Conservation (phyloP, 129 eudicot genomes). For the Erigeron canadensis region DNA sequence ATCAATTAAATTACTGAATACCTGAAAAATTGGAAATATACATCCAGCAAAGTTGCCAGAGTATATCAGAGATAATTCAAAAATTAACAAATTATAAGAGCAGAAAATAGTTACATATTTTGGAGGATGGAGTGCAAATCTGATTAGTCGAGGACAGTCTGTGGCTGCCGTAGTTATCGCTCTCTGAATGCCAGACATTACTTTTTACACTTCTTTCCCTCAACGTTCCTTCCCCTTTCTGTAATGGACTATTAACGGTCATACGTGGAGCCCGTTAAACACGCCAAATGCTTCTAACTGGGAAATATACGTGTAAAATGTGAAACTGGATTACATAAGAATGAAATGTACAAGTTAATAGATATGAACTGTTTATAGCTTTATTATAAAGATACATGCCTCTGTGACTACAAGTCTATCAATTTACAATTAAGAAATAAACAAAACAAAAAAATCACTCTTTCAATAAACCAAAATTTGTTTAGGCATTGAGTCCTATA, state of each 20-base stretch:
- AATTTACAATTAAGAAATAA: too few species aligned
- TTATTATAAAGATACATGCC: too few species aligned
- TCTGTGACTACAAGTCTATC: too few species aligned
- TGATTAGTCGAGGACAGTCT: slow-evolving; percentile 27
- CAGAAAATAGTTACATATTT: slow-evolving; percentile 19
- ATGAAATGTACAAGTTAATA: not conserved
- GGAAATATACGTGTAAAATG: not conserved
- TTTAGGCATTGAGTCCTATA: too few species aligned
- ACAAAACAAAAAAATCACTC: too few species aligned
- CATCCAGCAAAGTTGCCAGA: not conserved
- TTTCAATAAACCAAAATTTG: too few species aligned
- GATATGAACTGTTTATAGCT: too few species aligned
- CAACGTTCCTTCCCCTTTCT: not conserved
- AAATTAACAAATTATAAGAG: not conserved
- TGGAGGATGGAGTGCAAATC: slow-evolving; percentile 40
- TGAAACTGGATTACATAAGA: not conserved
- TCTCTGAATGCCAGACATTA: too few species aligned
- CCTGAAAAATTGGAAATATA: too few species aligned
- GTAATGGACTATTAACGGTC: not conserved
- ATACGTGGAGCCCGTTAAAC: not conserved
- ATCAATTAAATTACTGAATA: not conserved
- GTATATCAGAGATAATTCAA: not conserved
- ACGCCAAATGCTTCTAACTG: not conserved
- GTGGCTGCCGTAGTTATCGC: slow-evolving; percentile 18
- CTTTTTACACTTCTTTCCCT: not conserved